Evolutionary conservation across 257 asterid genomes (phyloP), one percentile per base, ranked within the genome.

Genomic region (Fraxinus anomala): DNA sequence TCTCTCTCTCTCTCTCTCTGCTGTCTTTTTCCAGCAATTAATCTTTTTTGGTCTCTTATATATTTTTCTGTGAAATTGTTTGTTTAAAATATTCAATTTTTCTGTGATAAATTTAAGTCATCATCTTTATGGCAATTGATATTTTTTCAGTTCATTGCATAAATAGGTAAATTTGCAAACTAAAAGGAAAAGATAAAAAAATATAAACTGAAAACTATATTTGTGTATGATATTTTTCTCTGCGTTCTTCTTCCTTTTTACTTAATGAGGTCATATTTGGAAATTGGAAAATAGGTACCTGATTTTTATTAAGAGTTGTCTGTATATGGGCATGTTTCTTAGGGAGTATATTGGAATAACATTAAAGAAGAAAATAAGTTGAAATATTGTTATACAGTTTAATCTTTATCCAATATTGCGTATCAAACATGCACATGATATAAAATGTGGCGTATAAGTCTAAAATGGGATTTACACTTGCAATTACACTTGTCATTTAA

Each of bases 401-500:
- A 17, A 11, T 59, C 13, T 21, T 59, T 1, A 16, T 54, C 61
- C 5, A 5, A 2, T 49, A 54, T 19, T 54, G 63, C 23, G 9
- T 21, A 59, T 4, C 1, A 59, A 59, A 6, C 0, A 3, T 49
- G 59, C 21, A 16, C n/a, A 9, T 59, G 16, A 31, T 21, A 11
- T n/a, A 59, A 8, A 49, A 59, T 21, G 4, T 2, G 3, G 67
- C 26, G 13, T 21, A 2, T 21, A 59, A 59, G 14, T 59, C 68
- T 59, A 21, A 59, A 59, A 23, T 59, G 30, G 68, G 68, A 59
- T 49, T 49, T n/a, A 9, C 14, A 8, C 68, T 21, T 59, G 13
- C 31, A 59, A 30, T 31, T 49, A 73, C 42, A 54, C 28, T 68
- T 81, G 77, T 36, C 39, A 33, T 74, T 78, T 75, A 65, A 33